Evolutionary conservation across 148 eudicot species (phyloP), one percentile per base, ranked within the genome.

Genomic region (Vaccinium macrocarpon): DNA sequence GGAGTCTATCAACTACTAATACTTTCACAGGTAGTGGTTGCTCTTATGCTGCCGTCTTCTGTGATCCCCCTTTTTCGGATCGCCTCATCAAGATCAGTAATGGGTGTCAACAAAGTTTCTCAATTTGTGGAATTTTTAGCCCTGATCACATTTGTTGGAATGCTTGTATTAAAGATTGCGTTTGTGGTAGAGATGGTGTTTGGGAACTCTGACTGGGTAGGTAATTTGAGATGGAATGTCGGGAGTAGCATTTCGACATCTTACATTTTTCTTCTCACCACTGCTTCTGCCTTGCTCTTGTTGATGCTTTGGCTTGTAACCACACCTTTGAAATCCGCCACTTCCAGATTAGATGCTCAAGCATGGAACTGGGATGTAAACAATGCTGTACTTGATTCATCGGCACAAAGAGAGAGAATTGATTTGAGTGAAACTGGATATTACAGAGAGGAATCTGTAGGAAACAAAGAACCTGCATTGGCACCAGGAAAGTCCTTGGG

Each of bases 21-120:
- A 88, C 91, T 90, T 83, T 84, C 93, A 80, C 99, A 97, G 88
- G 97, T 97, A 50, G 75, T 94, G 87, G 92, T 95, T 83, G 98
- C 98, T 85, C 93, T 97, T 83, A 79, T 95, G 66, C 90, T 97
- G 79, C 99, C 99, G 49, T 89, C 98, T 84, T 93, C 98, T 73
- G 92, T 94, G 81, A 90, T 97, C 84, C 98, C 98, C 78, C 95
- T 97, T 71, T 97, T 93, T 38, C 92, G 98, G 85, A 82, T 97
- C 52, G 93, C 98, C 55, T 91, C 99, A 2, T 94, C 96, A 76
- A 89, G 89, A 87, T 84, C 93, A 19, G 82, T 97, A 14, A 95
- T 97, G 99, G 98, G 99, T 77, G 81, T 84, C 79, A 76, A 87
- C 81, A 97, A 92, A 86, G 90, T 92, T 79, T 92, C 99, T 78